Evolutionary conservation across 192 early-diverging fungal species (phyloP).

Genomic region (Diversispora epigaea): DNA sequence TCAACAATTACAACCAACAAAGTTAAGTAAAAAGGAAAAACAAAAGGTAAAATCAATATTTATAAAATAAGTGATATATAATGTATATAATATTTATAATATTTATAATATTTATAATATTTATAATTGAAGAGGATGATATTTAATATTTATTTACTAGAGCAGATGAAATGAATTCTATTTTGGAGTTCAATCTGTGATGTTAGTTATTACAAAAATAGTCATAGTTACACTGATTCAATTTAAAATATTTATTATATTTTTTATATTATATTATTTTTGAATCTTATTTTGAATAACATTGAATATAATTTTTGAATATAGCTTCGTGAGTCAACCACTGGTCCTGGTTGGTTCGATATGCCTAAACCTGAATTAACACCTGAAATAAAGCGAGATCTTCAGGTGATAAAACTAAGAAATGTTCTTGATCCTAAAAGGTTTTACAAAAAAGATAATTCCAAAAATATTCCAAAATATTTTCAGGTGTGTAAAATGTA

Average conservation of each 20-base stretch:
- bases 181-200: neutral
- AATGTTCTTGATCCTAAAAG: slow-evolving; percentile 89
- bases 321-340: slow-evolving; percentile 15
- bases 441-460: slow-evolving; percentile 81
- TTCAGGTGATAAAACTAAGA: slow-evolving; percentile 83
- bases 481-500: slow-evolving; percentile 67
- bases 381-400: slow-evolving; percentile 83
- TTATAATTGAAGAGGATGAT: no score
- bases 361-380: slow-evolving; percentile 84
- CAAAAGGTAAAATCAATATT: no score
- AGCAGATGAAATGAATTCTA: slow-evolving; percentile 7
- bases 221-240: slow-evolving; percentile 31
- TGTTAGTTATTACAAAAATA: slow-evolving; percentile 8
- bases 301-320: neutral
- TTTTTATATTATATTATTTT: neutral
- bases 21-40: no score
- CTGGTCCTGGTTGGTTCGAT: slow-evolving; percentile 78
- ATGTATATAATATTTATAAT: no score
- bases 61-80: no score
- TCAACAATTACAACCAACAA: no score
- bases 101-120: no score
- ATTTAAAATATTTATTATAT: neutral
- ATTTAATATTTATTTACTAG: neutral
- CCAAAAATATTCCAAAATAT: slow-evolving; percentile 74
- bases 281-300: neutral